Conservation (phyloP, 2,329 filamentous ascomycete species). For the Ceratocystis alfenasii region DNA sequence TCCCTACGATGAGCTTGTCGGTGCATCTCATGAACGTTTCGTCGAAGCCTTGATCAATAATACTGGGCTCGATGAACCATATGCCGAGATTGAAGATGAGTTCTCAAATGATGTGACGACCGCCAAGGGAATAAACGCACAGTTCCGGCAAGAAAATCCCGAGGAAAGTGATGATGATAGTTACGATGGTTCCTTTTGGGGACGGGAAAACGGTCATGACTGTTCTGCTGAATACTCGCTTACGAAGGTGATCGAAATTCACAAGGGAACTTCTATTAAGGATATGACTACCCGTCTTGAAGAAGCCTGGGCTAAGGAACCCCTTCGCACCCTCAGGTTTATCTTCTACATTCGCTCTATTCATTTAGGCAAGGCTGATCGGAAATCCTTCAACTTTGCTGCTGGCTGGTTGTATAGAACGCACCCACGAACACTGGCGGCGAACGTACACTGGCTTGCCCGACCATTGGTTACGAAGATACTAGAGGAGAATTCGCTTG, state of each 20-base stretch:
- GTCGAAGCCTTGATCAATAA: conserved; percentile 38
- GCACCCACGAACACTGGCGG: conserved; percentile 33
- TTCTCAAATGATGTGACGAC: neutral
- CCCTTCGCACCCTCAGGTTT: neutral
- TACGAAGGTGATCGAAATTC: too few relatives aligned
- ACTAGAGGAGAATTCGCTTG: conserved; percentile 24
- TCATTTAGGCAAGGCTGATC: conserved; percentile 44
- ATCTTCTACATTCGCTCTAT: neutral
- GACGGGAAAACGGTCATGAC: too few relatives aligned
- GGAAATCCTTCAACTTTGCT: conserved; percentile 38
- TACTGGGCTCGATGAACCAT: conserved; percentile 23
- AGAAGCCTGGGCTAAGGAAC: neutral
- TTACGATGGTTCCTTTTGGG: neutral
- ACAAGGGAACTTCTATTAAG: too few relatives aligned
- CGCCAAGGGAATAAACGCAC: neutral
- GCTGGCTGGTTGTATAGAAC: conserved; percentile 44
- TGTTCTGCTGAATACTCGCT: too few relatives aligned
- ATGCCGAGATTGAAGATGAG: conserved; percentile 35
- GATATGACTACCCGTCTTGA: neutral
- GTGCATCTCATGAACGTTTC: conserved; percentile 19
- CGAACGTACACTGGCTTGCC: conserved; percentile 38
- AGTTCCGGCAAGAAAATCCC: neutral
- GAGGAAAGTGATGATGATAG: neutral
- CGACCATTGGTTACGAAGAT: conserved; percentile 46
- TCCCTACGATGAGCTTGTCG: conserved; percentile 26